These are phyloP conservation scores for Calonectria hongkongensis DNA, from an alignment of 2,329 filamentous ascomycete genomes.

Conservation along the genomic window DNA sequence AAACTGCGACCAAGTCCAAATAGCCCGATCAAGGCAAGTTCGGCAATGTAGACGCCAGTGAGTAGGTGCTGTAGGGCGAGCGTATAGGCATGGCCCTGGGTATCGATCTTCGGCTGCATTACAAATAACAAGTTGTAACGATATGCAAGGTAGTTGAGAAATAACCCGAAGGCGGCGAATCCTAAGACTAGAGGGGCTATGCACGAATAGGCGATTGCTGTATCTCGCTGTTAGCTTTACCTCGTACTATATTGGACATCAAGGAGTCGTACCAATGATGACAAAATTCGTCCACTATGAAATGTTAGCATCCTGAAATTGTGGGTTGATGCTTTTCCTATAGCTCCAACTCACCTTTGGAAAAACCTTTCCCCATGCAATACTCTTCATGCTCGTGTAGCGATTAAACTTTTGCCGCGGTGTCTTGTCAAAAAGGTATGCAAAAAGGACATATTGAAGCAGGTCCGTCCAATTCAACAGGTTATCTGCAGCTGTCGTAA, in stretches of 20 bases:
- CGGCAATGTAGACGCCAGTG: conserved; percentile 4
- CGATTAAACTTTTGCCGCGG: conserved; percentile 7
- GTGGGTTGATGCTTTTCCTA: too few relatives aligned
- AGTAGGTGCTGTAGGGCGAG: conserved; percentile 8
- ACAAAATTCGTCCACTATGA: background rate
- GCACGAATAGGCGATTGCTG: conserved; percentile 12
- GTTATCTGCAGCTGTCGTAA: background rate
- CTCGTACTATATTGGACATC: too few relatives aligned
- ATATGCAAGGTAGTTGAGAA: conserved; percentile 11
- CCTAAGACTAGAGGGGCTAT: conserved; percentile 7
- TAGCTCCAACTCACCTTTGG: background rate
- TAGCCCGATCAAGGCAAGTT: background rate
- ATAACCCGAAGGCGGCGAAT: background rate
- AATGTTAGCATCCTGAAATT: too few relatives aligned
- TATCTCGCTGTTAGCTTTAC: background rate
- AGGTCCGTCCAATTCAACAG: conserved; percentile 2
- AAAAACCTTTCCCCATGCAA: conserved; percentile 12
- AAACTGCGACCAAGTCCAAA: background rate
- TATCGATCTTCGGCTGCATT: conserved; percentile 9
- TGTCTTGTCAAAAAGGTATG: conserved; percentile 1
- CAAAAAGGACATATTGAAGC: background rate
- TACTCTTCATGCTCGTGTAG: conserved; percentile 6
- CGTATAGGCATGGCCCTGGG: background rate
- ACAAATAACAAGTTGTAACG: conserved; percentile 13
- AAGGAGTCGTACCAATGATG: background rate